These are phyloP conservation scores for Hanseniaspora mollemarum DNA, from an alignment of 805 yeast genomes.

Conservation along the genomic window DNA sequence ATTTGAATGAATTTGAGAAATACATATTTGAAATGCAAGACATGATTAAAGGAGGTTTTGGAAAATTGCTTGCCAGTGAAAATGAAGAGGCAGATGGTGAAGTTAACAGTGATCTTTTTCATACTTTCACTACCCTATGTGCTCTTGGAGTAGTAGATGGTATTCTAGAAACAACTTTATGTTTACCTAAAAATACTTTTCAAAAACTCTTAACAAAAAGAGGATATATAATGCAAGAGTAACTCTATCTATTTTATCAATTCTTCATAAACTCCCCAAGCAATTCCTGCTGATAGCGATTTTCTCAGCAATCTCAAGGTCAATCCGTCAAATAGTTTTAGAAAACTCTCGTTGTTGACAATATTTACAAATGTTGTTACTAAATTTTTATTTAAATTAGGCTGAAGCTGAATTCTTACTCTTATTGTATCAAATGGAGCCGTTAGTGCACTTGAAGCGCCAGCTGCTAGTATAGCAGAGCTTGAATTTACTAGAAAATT, in stretches of 20 bases:
- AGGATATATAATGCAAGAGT: not conserved
- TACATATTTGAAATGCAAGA: slow-evolving; percentile 42
- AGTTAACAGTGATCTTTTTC: slow-evolving; percentile 60
- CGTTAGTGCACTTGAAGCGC: slow-evolving; percentile 69
- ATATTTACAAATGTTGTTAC: slow-evolving; percentile 33
- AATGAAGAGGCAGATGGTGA: slow-evolving; percentile 24
- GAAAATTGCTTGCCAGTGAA: slow-evolving; percentile 34
- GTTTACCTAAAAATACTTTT: slow-evolving; percentile 22
- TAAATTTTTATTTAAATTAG: slow-evolving; percentile 36
- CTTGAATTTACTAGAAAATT: slow-evolving; percentile 46
- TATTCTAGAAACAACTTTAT: slow-evolving; percentile 25
- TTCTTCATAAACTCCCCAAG: slow-evolving; percentile 96
- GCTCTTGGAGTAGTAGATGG: slow-evolving; percentile 35
- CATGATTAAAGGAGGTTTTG: slow-evolving; percentile 61
- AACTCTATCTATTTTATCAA: slow-evolving; percentile 36
- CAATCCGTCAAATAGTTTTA: slow-evolving; percentile 69
- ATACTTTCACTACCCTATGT: slow-evolving; percentile 51
- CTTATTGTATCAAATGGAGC: slow-evolving; percentile 93
- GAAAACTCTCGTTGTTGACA: slow-evolving; percentile 37
- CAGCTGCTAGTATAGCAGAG: slow-evolving; percentile 72
- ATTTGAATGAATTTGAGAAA: slow-evolving; percentile 29
- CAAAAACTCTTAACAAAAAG: slow-evolving; percentile 1
- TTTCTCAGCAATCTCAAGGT: slow-evolving; percentile 71
- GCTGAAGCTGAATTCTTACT: slow-evolving; percentile 74
- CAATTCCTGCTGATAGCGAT: slow-evolving; percentile 84